Percentiles rank a stretch among this genome's conserved stretches.
Conservation (phyloP, 805 yeast genomes). For the Hanseniaspora lachancei region DNA sequence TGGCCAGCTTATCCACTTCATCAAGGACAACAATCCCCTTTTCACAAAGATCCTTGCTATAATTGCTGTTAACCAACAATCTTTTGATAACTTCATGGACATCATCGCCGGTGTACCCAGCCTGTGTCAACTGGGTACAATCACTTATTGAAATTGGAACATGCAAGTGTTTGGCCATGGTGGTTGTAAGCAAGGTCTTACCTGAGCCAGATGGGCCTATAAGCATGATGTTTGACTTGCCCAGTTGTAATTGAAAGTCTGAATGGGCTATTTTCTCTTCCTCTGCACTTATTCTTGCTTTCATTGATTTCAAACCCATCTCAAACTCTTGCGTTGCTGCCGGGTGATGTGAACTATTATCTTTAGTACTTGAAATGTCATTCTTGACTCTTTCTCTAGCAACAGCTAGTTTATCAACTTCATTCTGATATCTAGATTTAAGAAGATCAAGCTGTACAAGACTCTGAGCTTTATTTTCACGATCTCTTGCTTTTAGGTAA, state of each 20-base stretch:
- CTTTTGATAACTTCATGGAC: conserved; percentile 46
- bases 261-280: conserved; percentile 22
- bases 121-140: conserved; percentile 50
- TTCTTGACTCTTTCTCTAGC: conserved; percentile 22
- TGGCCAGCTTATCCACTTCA: conserved; percentile 46
- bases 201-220: conserved; percentile 55
- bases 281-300: conserved; percentile 4
- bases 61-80: conserved; percentile 36
- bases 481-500: conserved; percentile 37
- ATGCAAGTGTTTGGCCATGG: conserved; percentile 38
- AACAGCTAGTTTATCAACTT: conserved; percentile 5
- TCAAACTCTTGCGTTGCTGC: conserved; percentile 22
- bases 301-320: conserved; percentile 23
- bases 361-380: conserved; percentile 18
- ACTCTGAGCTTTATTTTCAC: conserved; percentile 25
- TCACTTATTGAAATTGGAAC: conserved; percentile 50
- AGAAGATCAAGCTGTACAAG: conserved; percentile 21
- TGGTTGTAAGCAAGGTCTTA: conserved; percentile 43
- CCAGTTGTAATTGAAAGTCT: conserved; percentile 31
- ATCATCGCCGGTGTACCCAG: conserved; percentile 55
- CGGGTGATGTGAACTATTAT: conserved; percentile 17
- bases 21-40: conserved; percentile 48
- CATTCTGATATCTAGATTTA: conserved; percentile 15
- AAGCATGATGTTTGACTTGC: conserved; percentile 42
- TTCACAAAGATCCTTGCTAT: conserved; percentile 40